A percentile compares a stretch with the other conserved stretches of the same genome.
Conservation (phyloP, 2,329 filamentous ascomycete species). For the Tolypocladium pustulatum region DNA sequence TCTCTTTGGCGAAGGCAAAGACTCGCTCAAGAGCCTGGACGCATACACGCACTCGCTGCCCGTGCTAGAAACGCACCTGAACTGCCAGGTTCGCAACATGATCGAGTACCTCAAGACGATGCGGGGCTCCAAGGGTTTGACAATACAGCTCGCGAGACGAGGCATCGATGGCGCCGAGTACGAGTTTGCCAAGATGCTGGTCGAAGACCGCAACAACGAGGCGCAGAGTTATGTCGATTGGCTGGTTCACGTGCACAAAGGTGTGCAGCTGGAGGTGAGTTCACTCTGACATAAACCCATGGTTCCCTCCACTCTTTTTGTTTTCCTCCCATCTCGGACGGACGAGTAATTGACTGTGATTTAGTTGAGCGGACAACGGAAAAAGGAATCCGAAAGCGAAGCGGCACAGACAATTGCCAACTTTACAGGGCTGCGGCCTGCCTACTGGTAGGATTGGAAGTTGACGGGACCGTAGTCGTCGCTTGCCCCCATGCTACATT, state of each 20-base stretch:
- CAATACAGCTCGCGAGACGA: constrained; percentile 83
- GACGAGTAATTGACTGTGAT: constrained; percentile 7
- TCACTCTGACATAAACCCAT: background rate
- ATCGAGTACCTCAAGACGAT: constrained; percentile 73
- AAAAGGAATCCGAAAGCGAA: constrained; percentile 51
- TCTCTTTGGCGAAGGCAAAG: constrained; percentile 70
- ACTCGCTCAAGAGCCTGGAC: constrained; percentile 63
- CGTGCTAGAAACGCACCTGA: constrained; percentile 81
- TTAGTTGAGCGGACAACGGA: constrained; percentile 59
- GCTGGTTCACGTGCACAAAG: constrained; percentile 89
- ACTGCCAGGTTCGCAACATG: constrained; percentile 89
- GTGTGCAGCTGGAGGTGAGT: constrained; percentile 79
- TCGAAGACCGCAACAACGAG: constrained; percentile 95
- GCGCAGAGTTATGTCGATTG: constrained; percentile 98
- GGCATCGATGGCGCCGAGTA: constrained; percentile 92
- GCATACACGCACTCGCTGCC: constrained; percentile 73
- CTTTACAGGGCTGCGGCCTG: constrained; percentile 48
- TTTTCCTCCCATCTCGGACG: constrained; percentile 1
- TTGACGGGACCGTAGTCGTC: background rate
- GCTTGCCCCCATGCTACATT: background rate
- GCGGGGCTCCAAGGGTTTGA: constrained; percentile 78
- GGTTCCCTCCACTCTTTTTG: background rate
- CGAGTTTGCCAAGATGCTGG: constrained; percentile 82
- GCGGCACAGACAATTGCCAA: constrained; percentile 35
- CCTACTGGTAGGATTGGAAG: constrained; percentile 35